Conservation (phyloP, 805 yeast genomes). For the Wickerhamomyces queroliae region DNA sequence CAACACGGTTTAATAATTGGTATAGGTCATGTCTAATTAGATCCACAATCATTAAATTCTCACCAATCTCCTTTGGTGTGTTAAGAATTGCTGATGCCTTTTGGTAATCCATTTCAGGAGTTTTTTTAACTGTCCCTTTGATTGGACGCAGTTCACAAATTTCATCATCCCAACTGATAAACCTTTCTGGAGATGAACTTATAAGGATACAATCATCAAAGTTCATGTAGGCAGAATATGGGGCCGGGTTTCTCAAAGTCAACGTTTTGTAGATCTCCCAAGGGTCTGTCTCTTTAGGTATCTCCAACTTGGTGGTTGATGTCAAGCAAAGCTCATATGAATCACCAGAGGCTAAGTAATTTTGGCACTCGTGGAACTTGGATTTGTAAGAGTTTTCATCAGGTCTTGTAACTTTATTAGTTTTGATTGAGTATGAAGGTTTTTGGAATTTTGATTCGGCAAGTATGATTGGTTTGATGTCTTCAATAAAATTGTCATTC, state of each 20-base stretch:
- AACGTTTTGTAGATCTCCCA: conserved; percentile 81
- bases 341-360: conserved; percentile 69
- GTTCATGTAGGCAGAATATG: conserved; percentile 77
- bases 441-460: conserved; percentile 3
- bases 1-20: conserved; percentile 57
- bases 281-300: conserved; percentile 45
- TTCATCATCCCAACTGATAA: conserved; percentile 62
- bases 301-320: conserved; percentile 54
- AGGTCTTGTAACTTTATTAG: conserved; percentile 40
- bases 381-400: conserved; percentile 43
- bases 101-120: conserved; percentile 43
- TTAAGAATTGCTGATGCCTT: conserved; percentile 60
- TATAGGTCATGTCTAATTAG: conserved; percentile 87
- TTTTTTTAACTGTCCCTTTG: conserved; percentile 87
- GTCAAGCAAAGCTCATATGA: conserved; percentile 93
- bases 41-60: conserved; percentile 95
- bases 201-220: conserved; percentile 56
- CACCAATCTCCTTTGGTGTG: conserved; percentile 92
- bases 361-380: conserved; percentile 60
- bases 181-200: conserved; percentile 94
- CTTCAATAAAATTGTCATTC: conserved; percentile 3
- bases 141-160: conserved; percentile 86
- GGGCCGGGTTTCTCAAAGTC: conserved; percentile 78
- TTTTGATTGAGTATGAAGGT: conserved; percentile 2
- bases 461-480: conserved; percentile 23